Percentiles rank a stretch among this genome's conserved stretches.
Evolutionary conservation across 2,329 filamentous ascomycete species (phyloP).

Genomic region (Lasiodiplodia theobromae): DNA sequence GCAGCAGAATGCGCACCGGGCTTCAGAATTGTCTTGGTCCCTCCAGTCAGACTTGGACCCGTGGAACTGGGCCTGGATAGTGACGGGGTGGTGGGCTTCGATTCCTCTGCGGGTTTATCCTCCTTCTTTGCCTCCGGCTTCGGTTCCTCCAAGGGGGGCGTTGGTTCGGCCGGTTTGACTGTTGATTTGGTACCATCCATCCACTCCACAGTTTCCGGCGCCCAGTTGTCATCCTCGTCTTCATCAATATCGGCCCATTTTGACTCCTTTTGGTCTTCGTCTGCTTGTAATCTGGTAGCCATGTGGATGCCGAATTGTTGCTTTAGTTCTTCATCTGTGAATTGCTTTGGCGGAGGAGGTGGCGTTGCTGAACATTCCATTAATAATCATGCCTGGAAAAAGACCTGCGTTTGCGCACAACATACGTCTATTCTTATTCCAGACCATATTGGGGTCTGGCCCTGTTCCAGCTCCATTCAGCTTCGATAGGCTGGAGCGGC

Average conservation of each 20-base stretch:
- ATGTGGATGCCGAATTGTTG: slow-evolving; percentile 88
- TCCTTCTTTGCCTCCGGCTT: slow-evolving; percentile 33
- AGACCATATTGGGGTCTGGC: slow-evolving; percentile 77
- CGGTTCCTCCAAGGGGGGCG: slow-evolving; percentile 42
- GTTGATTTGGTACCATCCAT: slow-evolving; percentile 86
- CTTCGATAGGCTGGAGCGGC: slow-evolving; percentile 59
- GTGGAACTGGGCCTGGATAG: slow-evolving; percentile 46
- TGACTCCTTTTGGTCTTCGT: slow-evolving; percentile 74
- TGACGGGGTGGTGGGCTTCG: slow-evolving; percentile 35
- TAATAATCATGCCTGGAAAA: slow-evolving; percentile 8
- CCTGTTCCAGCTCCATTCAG: slow-evolving; percentile 66
- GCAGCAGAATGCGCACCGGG: slow-evolving; percentile 50
- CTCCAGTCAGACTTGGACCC: slow-evolving; percentile 32
- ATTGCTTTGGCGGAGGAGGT: slow-evolving; percentile 76
- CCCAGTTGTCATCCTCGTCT: slow-evolving; percentile 81
- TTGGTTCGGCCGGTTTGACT: slow-evolving; percentile 63
- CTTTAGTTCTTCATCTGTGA: slow-evolving; percentile 84
- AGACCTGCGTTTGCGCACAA: slow-evolving; percentile 31
- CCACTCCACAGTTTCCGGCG: slow-evolving; percentile 85
- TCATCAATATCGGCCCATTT: slow-evolving; percentile 93
- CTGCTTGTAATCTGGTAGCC: slow-evolving; percentile 77
- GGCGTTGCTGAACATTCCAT: slow-evolving; percentile 59
- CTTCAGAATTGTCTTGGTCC: slow-evolving; percentile 58
- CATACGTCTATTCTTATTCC: slow-evolving; percentile 89
- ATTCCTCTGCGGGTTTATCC: slow-evolving; percentile 49